A percentile compares a stretch with the other conserved stretches of the same genome.
Evolutionary conservation across 169 alveolate species (phyloP).

Genomic region (Eimeria falciformis): DNA sequence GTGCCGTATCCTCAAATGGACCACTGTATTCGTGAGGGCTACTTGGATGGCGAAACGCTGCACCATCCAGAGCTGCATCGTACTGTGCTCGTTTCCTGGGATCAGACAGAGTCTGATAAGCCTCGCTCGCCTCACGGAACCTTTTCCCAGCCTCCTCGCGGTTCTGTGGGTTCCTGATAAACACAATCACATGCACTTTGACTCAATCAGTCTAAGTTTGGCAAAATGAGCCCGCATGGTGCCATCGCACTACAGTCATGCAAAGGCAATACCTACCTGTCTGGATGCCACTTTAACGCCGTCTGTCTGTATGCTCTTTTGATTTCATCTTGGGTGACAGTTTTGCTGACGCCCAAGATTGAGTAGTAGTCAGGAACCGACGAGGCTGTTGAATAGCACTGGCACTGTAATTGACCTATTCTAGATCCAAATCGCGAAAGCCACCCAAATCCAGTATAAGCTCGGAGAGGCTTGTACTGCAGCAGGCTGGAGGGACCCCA

Average conservation of each 20-base stretch:
- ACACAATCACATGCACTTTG: neutral
- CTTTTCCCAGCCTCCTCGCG: conserved; percentile 90
- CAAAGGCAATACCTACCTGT: conserved; percentile 87
- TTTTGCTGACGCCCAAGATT: conserved; percentile 80
- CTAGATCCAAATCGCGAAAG: too few species aligned
- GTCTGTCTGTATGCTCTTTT: conserved; percentile 90
- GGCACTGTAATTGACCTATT: neutral
- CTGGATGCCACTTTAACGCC: conserved; percentile 93
- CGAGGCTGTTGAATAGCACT: neutral
- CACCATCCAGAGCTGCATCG: conserved; percentile 49
- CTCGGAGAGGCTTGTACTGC: too few species aligned
- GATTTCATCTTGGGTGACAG: conserved; percentile 85
- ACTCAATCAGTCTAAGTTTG: neutral
- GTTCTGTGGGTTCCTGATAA: conserved; percentile 90
- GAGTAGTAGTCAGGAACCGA: conserved; percentile 77
- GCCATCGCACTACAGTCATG: conserved; percentile 56
- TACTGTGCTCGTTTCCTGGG: conserved; percentile 86
- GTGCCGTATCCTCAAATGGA: neutral
- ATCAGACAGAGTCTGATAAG: conserved; percentile 93
- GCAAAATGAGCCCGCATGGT: neutral
- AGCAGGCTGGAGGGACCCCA: too few species aligned
- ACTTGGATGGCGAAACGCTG: neutral
- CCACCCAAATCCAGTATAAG: too few species aligned
- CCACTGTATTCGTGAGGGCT: neutral
- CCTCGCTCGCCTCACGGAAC: conserved; percentile 93